Conservation (phyloP, 176 grass and related monocot genomes). For the Carex cristatella region DNA sequence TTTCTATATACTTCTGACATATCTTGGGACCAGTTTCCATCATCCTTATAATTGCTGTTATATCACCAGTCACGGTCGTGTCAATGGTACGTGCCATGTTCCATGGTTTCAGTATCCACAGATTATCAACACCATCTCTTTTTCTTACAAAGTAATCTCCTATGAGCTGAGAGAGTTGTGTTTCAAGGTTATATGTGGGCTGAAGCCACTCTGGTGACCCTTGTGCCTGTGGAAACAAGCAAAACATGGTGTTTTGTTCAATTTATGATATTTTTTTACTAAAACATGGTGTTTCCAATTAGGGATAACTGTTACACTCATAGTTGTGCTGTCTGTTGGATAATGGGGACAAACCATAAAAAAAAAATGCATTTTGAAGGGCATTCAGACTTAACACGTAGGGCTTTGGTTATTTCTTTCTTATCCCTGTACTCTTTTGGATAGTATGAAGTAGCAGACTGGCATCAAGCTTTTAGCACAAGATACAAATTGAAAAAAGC, state of each 20-base stretch:
- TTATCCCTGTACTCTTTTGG: neutral
- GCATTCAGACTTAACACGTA: neutral
- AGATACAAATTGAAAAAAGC: neutral
- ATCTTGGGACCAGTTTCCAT: slow-evolving; percentile 99
- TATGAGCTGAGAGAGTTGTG: slow-evolving; percentile 84
- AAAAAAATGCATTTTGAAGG: neutral
- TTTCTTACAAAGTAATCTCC: slow-evolving; percentile 68
- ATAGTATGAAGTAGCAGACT: neutral
- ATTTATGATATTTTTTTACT: neutral
- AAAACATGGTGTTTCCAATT: neutral
- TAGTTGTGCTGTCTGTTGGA: too few relatives aligned
- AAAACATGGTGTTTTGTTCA: neutral
- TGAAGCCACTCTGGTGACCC: slow-evolving; percentile 94
- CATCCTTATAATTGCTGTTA: slow-evolving; percentile 84
- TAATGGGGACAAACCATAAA: too few relatives aligned
- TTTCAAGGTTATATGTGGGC: slow-evolving; percentile 92
- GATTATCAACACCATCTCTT: slow-evolving; percentile 59
- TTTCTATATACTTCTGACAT: slow-evolving; percentile 96
- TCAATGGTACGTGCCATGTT: slow-evolving; percentile 98
- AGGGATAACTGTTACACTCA: too few relatives aligned
- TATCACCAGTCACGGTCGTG: slow-evolving; percentile 71
- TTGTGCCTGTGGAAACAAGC: slow-evolving; percentile 56
- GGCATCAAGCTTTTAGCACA: neutral
- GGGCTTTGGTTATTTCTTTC: neutral
- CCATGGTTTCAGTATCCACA: slow-evolving; percentile 98